Percentiles rank a stretch among this genome's conserved stretches.
These are phyloP conservation scores for Phoma sp. DNA, from an alignment of 2,329 filamentous ascomycete species.

Conservation along the genomic window DNA sequence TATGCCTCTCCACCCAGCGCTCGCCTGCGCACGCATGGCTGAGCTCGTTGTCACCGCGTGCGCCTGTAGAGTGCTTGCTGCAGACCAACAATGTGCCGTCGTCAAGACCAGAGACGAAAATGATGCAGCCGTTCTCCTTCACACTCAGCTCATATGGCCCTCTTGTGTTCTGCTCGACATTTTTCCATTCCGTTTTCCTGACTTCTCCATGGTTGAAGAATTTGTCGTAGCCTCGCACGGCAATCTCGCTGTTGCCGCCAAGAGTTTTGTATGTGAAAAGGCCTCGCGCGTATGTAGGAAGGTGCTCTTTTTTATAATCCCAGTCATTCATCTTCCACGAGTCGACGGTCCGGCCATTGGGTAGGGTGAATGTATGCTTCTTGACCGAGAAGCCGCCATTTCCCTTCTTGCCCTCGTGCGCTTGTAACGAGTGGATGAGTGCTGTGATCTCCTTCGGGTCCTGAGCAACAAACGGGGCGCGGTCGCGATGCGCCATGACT, in stretches of 20 bases:
- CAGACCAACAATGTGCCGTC: constrained; percentile 92
- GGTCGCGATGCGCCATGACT: constrained; percentile 60
- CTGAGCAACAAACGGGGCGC: constrained; percentile 71
- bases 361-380: constrained; percentile 78
- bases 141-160: constrained; percentile 95
- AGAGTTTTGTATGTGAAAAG: constrained; percentile 83
- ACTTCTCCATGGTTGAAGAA: constrained; percentile 96
- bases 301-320: constrained; percentile 87
- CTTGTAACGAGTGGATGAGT: constrained; percentile 70
- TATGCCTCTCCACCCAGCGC: constrained; percentile 78
- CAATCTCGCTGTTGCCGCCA: constrained; percentile 75
- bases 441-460: constrained; percentile 70
- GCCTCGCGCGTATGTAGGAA: constrained; percentile 92
- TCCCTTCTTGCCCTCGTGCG: constrained; percentile 55
- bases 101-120: constrained; percentile 91
- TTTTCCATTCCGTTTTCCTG: constrained; percentile 78
- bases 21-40: constrained; percentile 90
- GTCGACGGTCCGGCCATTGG: constrained; percentile 72
- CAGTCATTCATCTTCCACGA: constrained; percentile 95
- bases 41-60: constrained; percentile 70
- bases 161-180: constrained; percentile 75
- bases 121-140: constrained; percentile 99
- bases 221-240: constrained; percentile 92
- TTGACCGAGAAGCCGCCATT: constrained; percentile 71
- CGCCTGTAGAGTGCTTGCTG: constrained; percentile 96